Evolutionary conservation across 306 rosid species (phyloP).

Genomic region (Oemleria cerasiformis): DNA sequence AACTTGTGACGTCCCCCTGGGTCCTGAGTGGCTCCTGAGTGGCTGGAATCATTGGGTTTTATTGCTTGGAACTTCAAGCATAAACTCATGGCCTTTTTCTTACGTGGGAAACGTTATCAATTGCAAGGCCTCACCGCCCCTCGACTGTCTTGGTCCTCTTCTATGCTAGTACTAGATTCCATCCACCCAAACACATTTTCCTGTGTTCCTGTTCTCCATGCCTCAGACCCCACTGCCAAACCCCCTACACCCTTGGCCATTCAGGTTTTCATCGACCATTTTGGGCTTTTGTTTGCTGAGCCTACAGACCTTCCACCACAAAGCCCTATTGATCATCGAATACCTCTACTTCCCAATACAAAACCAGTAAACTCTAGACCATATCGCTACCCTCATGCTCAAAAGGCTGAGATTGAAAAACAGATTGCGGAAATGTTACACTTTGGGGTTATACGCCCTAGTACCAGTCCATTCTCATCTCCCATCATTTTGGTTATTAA

Average conservation of each 20-base stretch:
- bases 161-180: fast-evolving
- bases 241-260: no score
- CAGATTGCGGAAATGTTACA: not conserved
- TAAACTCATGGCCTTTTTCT: not conserved
- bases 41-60: not conserved
- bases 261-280: no score
- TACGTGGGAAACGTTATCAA: fast-evolving
- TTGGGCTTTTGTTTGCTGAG: fast-evolving
- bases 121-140: fast-evolving
- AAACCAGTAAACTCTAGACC: fast-evolving
- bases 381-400: no score
- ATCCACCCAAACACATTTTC: fast-evolving
- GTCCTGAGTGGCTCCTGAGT: no score
- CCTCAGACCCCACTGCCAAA: fast-evolving
- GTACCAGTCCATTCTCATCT: fast-evolving
- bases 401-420: fast-evolving
- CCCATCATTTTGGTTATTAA: not conserved
- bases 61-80: not conserved
- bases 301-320: fast-evolving
- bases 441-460: not conserved
- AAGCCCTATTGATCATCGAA: not conserved
- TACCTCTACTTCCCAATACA: no score
- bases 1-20: no score
- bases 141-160: fast-evolving
- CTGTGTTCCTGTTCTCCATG: fast-evolving